Conservation (phyloP, 2,329 filamentous ascomycete species). For the Tolypocladium tundrense region DNA sequence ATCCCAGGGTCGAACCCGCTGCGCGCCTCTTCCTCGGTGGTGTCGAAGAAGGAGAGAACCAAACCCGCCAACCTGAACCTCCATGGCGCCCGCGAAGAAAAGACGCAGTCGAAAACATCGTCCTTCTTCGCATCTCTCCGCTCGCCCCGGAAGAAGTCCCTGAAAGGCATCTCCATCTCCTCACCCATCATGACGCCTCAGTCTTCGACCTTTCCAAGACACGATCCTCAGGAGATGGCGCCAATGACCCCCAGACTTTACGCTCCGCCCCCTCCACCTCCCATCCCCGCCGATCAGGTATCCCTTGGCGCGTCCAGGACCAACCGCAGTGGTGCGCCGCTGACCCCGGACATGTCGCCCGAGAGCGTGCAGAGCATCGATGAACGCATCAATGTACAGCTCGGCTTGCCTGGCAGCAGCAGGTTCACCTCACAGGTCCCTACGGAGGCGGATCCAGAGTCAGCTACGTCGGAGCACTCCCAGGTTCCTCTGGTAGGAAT, state of each 20-base stretch:
- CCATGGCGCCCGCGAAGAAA: conserved; percentile 30
- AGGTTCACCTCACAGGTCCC: conserved; percentile 27
- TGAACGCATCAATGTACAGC: conserved; percentile 38
- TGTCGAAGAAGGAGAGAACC: conserved; percentile 33
- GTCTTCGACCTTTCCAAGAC: conserved; percentile 47
- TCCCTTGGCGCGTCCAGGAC: conserved; percentile 20
- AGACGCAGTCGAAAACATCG: conserved; percentile 44
- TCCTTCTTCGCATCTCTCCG: conserved; percentile 52
- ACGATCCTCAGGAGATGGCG: conserved; percentile 45
- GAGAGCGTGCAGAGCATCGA: conserved; percentile 39
- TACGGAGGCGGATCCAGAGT: conserved; percentile 37
- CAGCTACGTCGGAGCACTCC: conserved; percentile 41
- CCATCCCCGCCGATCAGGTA: conserved; percentile 38
- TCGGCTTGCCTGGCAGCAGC: conserved; percentile 19
- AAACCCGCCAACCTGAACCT: conserved; percentile 44
- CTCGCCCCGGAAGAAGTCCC: conserved; percentile 45
- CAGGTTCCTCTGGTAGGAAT: conserved; percentile 42
- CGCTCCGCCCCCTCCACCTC: conserved; percentile 45
- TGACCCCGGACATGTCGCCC: conserved; percentile 28
- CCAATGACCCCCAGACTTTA: conserved; percentile 49
- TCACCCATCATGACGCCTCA: conserved; percentile 56
- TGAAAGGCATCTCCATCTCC: conserved; percentile 47
- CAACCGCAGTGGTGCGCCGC: conserved; percentile 12
- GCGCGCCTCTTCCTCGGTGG: conserved; percentile 14
- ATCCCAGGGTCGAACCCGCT: conserved; percentile 17